Evolutionary conservation across 2,329 filamentous ascomycete species (phyloP).

Genomic region (Cyanodermella asteris): DNA sequence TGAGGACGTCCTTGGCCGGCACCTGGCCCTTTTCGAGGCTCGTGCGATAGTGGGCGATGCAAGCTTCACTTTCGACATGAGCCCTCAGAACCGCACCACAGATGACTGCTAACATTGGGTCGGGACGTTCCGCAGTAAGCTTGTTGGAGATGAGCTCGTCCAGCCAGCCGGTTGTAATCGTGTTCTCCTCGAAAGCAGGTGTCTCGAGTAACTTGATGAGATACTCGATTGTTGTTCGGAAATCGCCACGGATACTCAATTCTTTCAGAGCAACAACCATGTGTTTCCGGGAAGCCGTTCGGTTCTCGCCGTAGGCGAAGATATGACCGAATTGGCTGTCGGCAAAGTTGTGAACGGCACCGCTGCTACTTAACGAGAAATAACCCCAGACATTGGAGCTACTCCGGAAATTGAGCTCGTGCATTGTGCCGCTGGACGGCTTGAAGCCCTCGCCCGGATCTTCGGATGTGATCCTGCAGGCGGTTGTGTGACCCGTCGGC

Average conservation of each 20-base stretch:
- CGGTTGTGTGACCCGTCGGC: constrained; percentile 91
- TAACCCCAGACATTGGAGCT: constrained; percentile 99
- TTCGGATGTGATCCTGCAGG: constrained; percentile 96
- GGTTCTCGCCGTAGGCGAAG: constrained; percentile 95
- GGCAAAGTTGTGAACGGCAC: constrained; percentile 97
- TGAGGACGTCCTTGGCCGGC: constrained; percentile 84
- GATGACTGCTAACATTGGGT: constrained; percentile 80
- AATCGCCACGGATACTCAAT: constrained; percentile 97
- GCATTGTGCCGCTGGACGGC: constrained; percentile 95
- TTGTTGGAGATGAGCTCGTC: constrained; percentile 98
- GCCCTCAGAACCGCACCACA: constrained; percentile 91
- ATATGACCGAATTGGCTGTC: constrained; percentile 99
- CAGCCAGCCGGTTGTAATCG: constrained; percentile 95
- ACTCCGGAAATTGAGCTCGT: constrained; percentile 96
- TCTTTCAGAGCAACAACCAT: constrained; percentile 99
- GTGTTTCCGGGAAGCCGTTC: constrained; percentile 87
- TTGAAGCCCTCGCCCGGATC: constrained; percentile 99
- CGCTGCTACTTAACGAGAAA: constrained; percentile 91
- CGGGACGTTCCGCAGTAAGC: constrained; percentile 84
- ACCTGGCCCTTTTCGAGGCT: constrained; percentile 95
- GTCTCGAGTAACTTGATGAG: constrained; percentile 97
- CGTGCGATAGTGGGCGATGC: constrained; percentile 65
- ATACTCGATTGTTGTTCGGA: constrained; percentile 95
- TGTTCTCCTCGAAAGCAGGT: constrained; percentile 95
- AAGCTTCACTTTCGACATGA: constrained; percentile 78